Evolutionary conservation across 2,329 filamentous ascomycete species (phyloP), one percentile per base, ranked within the genome.

Genomic region (Xylaria sp.): DNA sequence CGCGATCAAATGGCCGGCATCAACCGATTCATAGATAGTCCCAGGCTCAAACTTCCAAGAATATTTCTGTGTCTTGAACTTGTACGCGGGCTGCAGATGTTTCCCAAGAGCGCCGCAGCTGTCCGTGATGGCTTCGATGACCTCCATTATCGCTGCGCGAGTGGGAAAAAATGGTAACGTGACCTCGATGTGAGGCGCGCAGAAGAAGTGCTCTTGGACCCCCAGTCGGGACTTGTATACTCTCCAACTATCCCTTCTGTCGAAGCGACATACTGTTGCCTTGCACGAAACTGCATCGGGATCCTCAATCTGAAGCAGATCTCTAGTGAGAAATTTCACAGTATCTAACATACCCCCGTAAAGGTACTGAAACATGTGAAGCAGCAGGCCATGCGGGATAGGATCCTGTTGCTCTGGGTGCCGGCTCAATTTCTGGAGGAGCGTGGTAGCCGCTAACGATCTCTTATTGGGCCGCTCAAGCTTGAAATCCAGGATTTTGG

Each of bases 21-120:
- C 54, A 7, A 64, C 56, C 6, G 63, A 61, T 41, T 69, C 66
- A 37, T 71, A 71, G 7, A 71, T 59, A 37, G 52, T 56, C 23
- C 69, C 66, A 12, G 69, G 69, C 59, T 71, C 69, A 41, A 71
- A 71, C 44, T 71, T 71, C 66, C 66, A 69, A 2, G 66, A 71
- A 25, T 55, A 63, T 2, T 20, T 32, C 18, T 48, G 58, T 2
- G 60, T 65, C 18, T 12, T 66, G 41, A 71, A 71, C 46, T 71
- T 71, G 39, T 66, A 71, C 8, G 69, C 69, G 1, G 69, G 69
- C 37, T 58, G 66, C 69, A 71, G 66, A 15, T 71, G 69, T 23
- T 68, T 65, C 3, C 37, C 66, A 25, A 52, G 50, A 8, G 32
- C 37, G 15, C 58, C 50, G 20, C 66, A 71, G 9, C 56, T 68